phyloP scores from a whole-genome alignment of 495 filamentous ascomycete species.

The Tuber brumale region DNA sequence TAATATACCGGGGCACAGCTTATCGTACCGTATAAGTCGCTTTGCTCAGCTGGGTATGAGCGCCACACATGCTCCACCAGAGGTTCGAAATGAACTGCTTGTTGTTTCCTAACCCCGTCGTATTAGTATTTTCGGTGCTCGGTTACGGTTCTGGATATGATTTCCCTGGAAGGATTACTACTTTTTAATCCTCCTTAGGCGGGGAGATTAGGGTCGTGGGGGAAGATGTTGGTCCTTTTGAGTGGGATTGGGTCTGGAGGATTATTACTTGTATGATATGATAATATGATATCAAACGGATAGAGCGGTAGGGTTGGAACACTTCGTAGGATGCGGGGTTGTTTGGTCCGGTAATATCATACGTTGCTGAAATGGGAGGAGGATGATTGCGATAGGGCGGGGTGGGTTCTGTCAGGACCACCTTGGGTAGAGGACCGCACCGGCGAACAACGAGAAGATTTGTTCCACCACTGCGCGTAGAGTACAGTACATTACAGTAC shows the following conservation, averaged over 20 bases:
- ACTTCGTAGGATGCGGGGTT: not conserved
- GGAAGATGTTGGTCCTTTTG: not conserved
- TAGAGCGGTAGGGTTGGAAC: not conserved
- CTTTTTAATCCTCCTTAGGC: not conserved
- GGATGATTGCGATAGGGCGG: not conserved
- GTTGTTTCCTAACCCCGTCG: not conserved
- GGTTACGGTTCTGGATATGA: not conserved
- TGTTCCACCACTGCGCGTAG: too few species aligned
- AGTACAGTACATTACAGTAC: too few species aligned
- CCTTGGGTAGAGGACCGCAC: too few species aligned
- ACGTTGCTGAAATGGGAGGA: not conserved
- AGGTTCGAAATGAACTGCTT: not conserved
- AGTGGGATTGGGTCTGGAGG: not conserved
- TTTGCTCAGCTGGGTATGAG: not conserved
- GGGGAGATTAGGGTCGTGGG: not conserved
- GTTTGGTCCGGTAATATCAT: not conserved
- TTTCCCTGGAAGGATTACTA: not conserved
- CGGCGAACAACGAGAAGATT: too few species aligned
- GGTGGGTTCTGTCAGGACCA: not conserved
- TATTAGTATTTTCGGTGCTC: not conserved
- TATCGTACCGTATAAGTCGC: not conserved
- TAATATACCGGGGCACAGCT: not conserved
- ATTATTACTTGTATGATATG: not conserved
- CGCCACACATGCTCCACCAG: not conserved
- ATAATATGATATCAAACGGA: not conserved